Evolutionary conservation across 1,284 basidiomycete genomes (phyloP).

Genomic region (Pyrrhoderma lamaoense): DNA sequence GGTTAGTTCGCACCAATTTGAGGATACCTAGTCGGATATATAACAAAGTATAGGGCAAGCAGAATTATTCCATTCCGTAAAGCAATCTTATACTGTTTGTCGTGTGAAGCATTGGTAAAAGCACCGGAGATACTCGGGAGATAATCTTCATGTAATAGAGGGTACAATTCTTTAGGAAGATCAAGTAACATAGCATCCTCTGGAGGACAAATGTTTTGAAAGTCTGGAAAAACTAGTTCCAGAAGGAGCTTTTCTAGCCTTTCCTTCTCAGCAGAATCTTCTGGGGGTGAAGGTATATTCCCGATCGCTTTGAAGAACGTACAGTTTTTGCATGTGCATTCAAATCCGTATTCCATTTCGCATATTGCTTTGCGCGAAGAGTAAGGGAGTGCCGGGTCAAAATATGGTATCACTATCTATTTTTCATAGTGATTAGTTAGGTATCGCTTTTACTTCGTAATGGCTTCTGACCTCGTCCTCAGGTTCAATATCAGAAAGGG

Average conservation of each 20-base stretch:
- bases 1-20: constrained; percentile 52
- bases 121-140: constrained; percentile 49
- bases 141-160: constrained; percentile 49
- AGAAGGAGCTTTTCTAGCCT: constrained; percentile 22
- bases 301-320: constrained; percentile 31
- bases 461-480: constrained; percentile 52
- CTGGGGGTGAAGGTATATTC: constrained; percentile 33
- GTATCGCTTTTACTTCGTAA: background rate
- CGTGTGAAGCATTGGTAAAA: constrained; percentile 62
- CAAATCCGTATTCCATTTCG: constrained; percentile 57
- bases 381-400: constrained; percentile 61
- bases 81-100: constrained; percentile 46
- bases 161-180: constrained; percentile 35
- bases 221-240: constrained; percentile 11
- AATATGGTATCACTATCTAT: constrained; percentile 64
- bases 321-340: constrained; percentile 55
- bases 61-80: constrained; percentile 48
- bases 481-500: constrained; percentile 44
- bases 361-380: constrained; percentile 53
- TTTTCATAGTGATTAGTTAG: background rate
- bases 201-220: constrained; percentile 21
- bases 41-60: constrained; percentile 53
- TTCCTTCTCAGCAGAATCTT: constrained; percentile 23
- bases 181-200: constrained; percentile 22
- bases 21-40: constrained; percentile 69